Base-by-base conservation (phyloP, 139 green algal species). In the Chlorella sp. region DNA sequence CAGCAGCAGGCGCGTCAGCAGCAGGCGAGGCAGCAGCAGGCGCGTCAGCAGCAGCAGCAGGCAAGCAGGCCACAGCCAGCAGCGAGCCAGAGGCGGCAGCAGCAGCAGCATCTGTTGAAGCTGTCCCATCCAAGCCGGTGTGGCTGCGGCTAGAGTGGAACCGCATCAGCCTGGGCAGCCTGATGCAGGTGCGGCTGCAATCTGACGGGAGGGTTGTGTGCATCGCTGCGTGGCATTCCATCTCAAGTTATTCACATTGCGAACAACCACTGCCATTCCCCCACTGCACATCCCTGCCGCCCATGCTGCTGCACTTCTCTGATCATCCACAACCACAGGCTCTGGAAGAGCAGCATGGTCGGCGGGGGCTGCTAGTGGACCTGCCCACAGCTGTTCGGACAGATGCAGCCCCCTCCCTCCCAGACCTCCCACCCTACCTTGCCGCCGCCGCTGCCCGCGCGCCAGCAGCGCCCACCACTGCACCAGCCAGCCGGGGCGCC, bases 141-240 rank as follows among this genome's bases (percentile, higher is more conserved):
- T 96, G 94, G 94, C 79, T 96, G 73, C 87, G 94, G 13, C 81
- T 96, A 64, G 94, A 96, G 85, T 96, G 93, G 93, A 96, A 96
- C 84, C 71, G 90, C 18, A 89, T 96, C 13, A 83, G 88, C 30
- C 62, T 89, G 82, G 68, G 69, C 1, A 75, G 81, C 36, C 76
- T 96, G 23, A 36, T 88, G 57, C 64, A 78, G 38, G 86, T 74
- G 20, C 39, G 20, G 47, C 23, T 84, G 28, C 1, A 20, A 21
- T 5, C n/a, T n/a, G n/a, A n/a, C n/a, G n/a, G n/a, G n/a, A n/a
- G n/a, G n/a, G n/a, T n/a, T n/a, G n/a, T n/a, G n/a, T n/a, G n/a
- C n/a, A n/a, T n/a, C n/a, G n/a, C n/a, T n/a, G n/a, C n/a, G n/a
- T n/a, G n/a, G n/a, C n/a, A n/a, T n/a, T n/a, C n/a, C n/a, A n/a